Percentiles rank a stretch among this genome's conserved stretches.
phyloP scores from a whole-genome alignment of 106 monocot genomes.

The Allium sativum region DNA sequence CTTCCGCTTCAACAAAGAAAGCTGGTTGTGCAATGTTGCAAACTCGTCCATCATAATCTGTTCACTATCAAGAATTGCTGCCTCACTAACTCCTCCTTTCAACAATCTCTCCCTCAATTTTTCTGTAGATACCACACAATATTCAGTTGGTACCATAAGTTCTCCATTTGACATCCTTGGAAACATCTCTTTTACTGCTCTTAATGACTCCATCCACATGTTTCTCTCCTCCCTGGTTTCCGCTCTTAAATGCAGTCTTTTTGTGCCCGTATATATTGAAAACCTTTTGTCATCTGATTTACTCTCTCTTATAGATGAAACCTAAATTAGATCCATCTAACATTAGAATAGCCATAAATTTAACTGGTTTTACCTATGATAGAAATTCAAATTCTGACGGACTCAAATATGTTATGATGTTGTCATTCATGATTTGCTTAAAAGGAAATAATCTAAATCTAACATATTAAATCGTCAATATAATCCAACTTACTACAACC shows the following conservation, averaged over 20 bases:
- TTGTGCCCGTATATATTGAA: constrained; percentile 51
- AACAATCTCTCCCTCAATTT: constrained; percentile 51
- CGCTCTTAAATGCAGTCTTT: constrained; percentile 48
- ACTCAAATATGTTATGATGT: no score
- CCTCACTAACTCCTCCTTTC: constrained; percentile 60
- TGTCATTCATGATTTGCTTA: no score
- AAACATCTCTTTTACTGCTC: constrained; percentile 62
- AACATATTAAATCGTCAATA: no score
- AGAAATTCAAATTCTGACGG: no score
- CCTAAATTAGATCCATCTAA: constrained; percentile 18
- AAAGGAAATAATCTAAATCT: no score
- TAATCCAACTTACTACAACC: no score
- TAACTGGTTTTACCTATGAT: no score
- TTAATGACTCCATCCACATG: constrained; percentile 46
- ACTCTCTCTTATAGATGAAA: constrained; percentile 51
- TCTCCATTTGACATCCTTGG: constrained; percentile 46
- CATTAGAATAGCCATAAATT: no score
- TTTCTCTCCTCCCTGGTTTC: constrained; percentile 44
- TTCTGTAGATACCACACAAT: constrained; percentile 36
- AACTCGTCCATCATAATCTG: constrained; percentile 76
- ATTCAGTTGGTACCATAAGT: constrained; percentile 52
- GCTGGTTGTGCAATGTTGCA: constrained; percentile 50
- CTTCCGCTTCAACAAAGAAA: constrained; percentile 61
- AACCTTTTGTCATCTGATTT: constrained; percentile 54
- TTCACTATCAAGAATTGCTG: constrained; percentile 58